Base-by-base conservation (phyloP, 2,329 filamentous ascomycete genomes). In the Didymella pinodella region DNA sequence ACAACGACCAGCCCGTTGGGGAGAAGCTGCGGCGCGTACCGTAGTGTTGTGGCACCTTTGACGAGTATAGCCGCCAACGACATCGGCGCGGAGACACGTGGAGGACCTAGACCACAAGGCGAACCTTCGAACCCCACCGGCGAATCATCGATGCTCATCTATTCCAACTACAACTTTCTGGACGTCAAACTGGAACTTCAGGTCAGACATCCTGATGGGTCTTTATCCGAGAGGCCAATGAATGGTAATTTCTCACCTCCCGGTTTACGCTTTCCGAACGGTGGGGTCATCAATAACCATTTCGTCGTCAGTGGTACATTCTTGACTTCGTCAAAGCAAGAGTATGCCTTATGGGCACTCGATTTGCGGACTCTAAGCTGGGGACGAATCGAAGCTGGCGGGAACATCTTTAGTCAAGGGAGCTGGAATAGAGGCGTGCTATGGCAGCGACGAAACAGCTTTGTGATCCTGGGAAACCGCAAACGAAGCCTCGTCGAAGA, bases 261-360 rank as follows among this genome's bases (percentile, higher is more conserved):
- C 0, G 95, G 95, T 1, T 83, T 99, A 45, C 88, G 95, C 10
- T 99, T 99, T 71, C 95, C 95, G 1, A 99, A 97, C 64, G 95
- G 95, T 29, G 95, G 93, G 41, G 88, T 99, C 47, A 94, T 98
- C 65, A 94, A 97, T 76, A 94, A 92, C 6, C 91, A 97, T 75
- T 98, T 99, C 71, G 93, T 99, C 43, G 94, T 99, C 22, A 97
- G 93, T 73, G 95, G 95, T 28, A 99, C 95, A 0, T 98, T 98
- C 74, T 84, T 99, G 57, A 99, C 95, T 0, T 97, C 94, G 1
- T 97, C 94, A 1, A 98, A 97, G 78, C 94, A 98, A 74, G 95
- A 99, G 76, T 99, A 98, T 77, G 94, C 95, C 0, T 83, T 99
- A 1, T 99, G 95, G 95, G 94, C 95, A 2, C 80, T 99, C 47